phyloP scores from a whole-genome alignment of 371 early-diverging fungal species.

The Lichtheimia hyalospora region DNA sequence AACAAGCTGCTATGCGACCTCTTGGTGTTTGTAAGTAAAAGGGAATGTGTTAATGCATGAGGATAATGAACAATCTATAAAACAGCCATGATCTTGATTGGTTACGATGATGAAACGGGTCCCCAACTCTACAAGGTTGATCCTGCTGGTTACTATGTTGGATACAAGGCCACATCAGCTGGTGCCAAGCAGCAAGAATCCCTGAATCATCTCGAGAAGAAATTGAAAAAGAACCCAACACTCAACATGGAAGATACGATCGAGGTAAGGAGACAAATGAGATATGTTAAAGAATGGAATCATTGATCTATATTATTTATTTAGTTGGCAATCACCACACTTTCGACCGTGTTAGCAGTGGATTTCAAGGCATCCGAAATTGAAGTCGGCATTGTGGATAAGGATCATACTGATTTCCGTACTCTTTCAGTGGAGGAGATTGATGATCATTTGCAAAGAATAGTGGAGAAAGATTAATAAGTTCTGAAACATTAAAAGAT shows the following conservation, averaged over 20 bases:
- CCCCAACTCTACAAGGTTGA: slow-evolving; percentile 97
- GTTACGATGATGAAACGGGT: slow-evolving; percentile 93
- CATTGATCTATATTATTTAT: not conserved
- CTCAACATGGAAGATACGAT: slow-evolving; percentile 85
- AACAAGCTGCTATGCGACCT: slow-evolving; percentile 98
- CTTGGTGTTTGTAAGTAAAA: slow-evolving; percentile 88
- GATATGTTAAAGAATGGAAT: not conserved
- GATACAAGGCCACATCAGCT: slow-evolving; percentile 94
- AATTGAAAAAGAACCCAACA: slow-evolving; percentile 87
- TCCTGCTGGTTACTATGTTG: slow-evolving; percentile 97
- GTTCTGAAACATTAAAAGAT: too few relatives aligned
- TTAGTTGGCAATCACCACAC: slow-evolving; percentile 91
- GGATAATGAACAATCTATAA: not conserved
- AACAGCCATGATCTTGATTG: slow-evolving; percentile 94
- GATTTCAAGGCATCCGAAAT: slow-evolving; percentile 95
- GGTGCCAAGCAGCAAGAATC: slow-evolving; percentile 99
- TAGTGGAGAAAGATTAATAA: slow-evolving; percentile 80
- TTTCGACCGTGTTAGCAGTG: slow-evolving; percentile 87
- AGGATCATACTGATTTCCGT: slow-evolving; percentile 77
- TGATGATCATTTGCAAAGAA: slow-evolving; percentile 88
- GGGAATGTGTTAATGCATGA: not conserved
- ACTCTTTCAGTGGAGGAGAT: slow-evolving; percentile 83
- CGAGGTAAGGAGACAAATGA: slow-evolving; percentile 62
- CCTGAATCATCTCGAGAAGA: slow-evolving; percentile 95
- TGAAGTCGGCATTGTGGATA: slow-evolving; percentile 89